Conservation (phyloP, 176 grass and related monocot species). For the sorghum (Sorghum bicolor) region DNA sequence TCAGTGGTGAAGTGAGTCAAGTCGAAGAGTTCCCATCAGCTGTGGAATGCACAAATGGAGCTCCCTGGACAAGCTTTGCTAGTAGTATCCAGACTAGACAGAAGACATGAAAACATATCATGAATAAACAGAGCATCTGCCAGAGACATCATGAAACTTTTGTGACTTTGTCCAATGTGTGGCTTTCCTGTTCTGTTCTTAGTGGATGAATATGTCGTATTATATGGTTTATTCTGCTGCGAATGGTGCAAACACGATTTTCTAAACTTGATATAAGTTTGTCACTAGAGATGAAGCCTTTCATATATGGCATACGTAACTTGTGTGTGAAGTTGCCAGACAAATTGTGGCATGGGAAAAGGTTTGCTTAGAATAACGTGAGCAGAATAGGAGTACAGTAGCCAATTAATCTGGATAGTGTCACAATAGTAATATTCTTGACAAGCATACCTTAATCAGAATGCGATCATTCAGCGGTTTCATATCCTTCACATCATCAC, state of each 20-base stretch:
- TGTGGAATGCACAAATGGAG: background rate
- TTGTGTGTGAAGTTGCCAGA: background rate
- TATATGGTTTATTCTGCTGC: constrained; percentile 6
- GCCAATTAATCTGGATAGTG: background rate
- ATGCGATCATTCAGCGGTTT: constrained; percentile 81
- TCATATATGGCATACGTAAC: background rate
- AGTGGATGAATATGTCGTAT: background rate
- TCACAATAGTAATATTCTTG: background rate
- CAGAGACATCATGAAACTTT: background rate
- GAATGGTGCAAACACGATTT: background rate
- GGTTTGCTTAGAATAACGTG: background rate
- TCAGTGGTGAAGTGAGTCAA: background rate
- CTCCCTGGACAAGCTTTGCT: background rate
- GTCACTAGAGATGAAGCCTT: background rate
- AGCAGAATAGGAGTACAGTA: background rate
- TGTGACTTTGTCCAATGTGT: background rate
- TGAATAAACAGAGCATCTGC: background rate
- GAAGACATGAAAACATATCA: background rate
- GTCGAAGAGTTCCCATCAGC: background rate
- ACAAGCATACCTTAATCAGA: constrained; percentile 74
- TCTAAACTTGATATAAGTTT: background rate
- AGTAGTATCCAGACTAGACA: background rate
- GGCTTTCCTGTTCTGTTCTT: background rate
- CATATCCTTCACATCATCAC: constrained; percentile 82
- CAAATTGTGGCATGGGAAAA: background rate